Percentiles rank a stretch among this genome's conserved stretches.
These are phyloP conservation scores for Penicillium longicatenatum DNA, from an alignment of 495 filamentous ascomycete species.

Conservation along the genomic window DNA sequence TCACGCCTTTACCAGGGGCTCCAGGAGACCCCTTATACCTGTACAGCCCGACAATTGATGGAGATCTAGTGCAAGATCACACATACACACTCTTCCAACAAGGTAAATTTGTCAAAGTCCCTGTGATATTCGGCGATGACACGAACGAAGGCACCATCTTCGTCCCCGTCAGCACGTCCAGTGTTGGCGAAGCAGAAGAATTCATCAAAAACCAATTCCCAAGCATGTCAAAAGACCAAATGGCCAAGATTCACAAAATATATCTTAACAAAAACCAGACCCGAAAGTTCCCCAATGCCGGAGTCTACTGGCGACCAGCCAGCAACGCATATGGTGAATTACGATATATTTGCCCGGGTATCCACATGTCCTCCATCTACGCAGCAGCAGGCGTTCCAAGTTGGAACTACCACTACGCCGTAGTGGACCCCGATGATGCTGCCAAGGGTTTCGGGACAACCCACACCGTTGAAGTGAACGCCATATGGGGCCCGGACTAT, in stretches of 20 bases:
- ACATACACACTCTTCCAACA: constrained; percentile 59
- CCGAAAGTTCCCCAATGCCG: constrained; percentile 42
- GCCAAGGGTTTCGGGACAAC: constrained; percentile 58
- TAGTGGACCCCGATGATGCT: constrained; percentile 51
- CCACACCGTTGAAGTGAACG: constrained; percentile 63
- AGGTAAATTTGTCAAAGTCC: constrained; percentile 66
- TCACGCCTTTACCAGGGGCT: constrained; percentile 56
- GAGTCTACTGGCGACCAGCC: constrained; percentile 60
- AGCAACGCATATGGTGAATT: constrained; percentile 69
- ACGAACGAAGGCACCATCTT: constrained; percentile 73
- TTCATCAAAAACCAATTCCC: constrained; percentile 70
- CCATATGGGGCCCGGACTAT: constrained; percentile 60
- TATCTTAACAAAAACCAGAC: constrained; percentile 54
- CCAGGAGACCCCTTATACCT: constrained; percentile 53
- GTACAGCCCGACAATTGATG: constrained; percentile 62
- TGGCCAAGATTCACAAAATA: constrained; percentile 55
- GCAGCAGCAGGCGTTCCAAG: constrained; percentile 37
- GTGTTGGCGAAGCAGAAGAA: constrained; percentile 42
- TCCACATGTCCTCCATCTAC: constrained; percentile 55
- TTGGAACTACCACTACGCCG: constrained; percentile 70
- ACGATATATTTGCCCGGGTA: constrained; percentile 70
- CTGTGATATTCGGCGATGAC: constrained; percentile 69
- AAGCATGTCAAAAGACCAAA: constrained; percentile 51
- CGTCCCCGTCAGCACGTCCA: constrained; percentile 51
- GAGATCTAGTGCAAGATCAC: constrained; percentile 58